These are phyloP conservation scores for Colletotrichum endophyticum DNA, from an alignment of 2,329 filamentous ascomycete species.

Conservation along the genomic window DNA sequence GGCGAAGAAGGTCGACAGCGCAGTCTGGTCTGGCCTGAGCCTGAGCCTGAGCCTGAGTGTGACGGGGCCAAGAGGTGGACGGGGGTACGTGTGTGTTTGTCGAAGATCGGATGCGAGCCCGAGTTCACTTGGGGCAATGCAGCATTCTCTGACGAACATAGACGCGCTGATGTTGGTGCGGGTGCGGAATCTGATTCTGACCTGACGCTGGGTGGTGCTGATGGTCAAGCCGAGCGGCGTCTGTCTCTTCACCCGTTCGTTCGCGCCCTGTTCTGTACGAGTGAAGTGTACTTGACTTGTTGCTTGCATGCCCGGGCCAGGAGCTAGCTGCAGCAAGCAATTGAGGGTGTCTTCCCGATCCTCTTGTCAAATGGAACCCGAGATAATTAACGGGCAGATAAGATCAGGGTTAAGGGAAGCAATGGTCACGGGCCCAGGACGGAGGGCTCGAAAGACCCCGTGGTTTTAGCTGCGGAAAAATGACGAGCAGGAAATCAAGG, in stretches of 20 bases:
- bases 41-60: not conserved
- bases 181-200: not conserved
- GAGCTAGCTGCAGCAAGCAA: not conserved
- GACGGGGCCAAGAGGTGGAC: constrained; percentile 3
- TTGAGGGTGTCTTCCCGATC: not conserved
- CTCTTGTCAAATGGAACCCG: not conserved
- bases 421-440: not conserved
- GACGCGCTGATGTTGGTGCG: constrained; percentile 6
- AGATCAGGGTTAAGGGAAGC: not conserved
- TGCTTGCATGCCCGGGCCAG: not conserved
- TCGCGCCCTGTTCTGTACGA: not conserved
- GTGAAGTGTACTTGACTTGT: not conserved
- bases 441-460: constrained; percentile 1
- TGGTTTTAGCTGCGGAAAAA: constrained; percentile 3
- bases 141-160: constrained; percentile 13
- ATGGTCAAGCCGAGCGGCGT: not conserved
- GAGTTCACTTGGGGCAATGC: constrained; percentile 8
- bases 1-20: not conserved
- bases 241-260: not conserved
- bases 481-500: constrained; percentile 14
- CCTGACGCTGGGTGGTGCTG: not conserved
- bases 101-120: constrained; percentile 15
- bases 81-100: constrained; percentile 10
- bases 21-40: not conserved
- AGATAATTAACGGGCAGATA: not conserved